Conservation (phyloP, 139 green algal species). For the Volvox africanus region DNA sequence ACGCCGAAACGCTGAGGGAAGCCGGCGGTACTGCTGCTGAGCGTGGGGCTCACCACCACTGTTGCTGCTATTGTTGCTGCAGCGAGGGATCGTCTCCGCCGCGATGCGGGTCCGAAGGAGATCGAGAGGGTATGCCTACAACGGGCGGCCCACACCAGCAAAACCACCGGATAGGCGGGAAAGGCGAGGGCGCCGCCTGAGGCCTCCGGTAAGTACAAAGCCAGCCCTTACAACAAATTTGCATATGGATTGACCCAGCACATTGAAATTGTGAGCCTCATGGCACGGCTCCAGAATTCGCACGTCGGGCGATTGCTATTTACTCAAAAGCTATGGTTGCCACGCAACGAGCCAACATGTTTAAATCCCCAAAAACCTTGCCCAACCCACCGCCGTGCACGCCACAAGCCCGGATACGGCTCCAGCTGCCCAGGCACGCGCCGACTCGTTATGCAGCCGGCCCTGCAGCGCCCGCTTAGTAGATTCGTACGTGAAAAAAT, state of each 20-base stretch:
- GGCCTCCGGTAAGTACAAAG: too few species aligned
- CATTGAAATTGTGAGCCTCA: too few species aligned
- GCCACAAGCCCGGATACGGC: slow-evolving; percentile 84
- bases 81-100: slow-evolving; percentile 62
- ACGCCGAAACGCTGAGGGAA: slow-evolving; percentile 70
- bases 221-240: too few species aligned
- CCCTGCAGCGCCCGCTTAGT: slow-evolving; percentile 48
- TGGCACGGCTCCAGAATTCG: too few species aligned
- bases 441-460: slow-evolving; percentile 57
- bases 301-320: too few species aligned
- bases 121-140: slow-evolving; percentile 92
- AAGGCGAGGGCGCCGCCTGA: too few species aligned
- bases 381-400: slow-evolving; percentile 81
- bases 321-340: too few species aligned
- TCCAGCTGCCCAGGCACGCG: slow-evolving; percentile 77
- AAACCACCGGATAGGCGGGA: too few species aligned
- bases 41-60: not conserved
- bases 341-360: too few species aligned
- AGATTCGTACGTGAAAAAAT: slow-evolving; percentile 95
- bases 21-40: slow-evolving; percentile 78
- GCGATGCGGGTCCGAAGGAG: slow-evolving; percentile 93
- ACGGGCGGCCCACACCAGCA: too few species aligned
- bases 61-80: not conserved
- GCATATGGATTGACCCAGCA: too few species aligned
- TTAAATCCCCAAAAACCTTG: not conserved